phyloP scores from a whole-genome alignment of 2,329 filamentous ascomycete species.

The Talaromyces sp. region DNA sequence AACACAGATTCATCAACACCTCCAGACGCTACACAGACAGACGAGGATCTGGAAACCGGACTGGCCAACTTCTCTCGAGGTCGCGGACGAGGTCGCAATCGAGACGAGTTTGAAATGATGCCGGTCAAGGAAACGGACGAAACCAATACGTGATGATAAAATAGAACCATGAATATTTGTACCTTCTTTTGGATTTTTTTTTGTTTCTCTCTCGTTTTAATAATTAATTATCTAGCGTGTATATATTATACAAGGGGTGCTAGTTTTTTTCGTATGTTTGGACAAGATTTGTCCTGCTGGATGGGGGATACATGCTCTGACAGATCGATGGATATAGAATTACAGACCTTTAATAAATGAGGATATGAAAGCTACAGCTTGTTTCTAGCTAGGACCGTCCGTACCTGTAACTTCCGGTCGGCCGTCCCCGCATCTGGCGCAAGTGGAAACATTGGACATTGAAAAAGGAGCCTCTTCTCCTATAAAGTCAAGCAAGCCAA shows the following conservation, averaged over 20 bases:
- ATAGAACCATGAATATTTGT: neutral
- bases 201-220: neutral
- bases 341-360: neutral
- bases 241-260: neutral
- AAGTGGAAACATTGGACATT: no score
- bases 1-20: constrained; percentile 8
- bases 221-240: neutral
- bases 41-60: constrained; percentile 13
- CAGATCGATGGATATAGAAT: neutral
- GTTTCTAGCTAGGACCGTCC: no score
- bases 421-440: no score
- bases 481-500: no score
- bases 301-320: neutral
- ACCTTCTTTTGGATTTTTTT: neutral
- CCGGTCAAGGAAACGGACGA: constrained; percentile 27
- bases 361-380: no score
- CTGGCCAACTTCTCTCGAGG: constrained; percentile 25
- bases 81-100: constrained; percentile 24
- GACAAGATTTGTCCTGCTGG: no score
- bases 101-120: constrained; percentile 31
- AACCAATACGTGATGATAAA: constrained; percentile 22
- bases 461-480: no score
- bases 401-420: no score
- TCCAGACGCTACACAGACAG: constrained; percentile 3
- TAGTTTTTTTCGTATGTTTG: neutral